A percentile compares a stretch with the other conserved stretches of the same genome.
Evolutionary conservation across 495 filamentous ascomycete genomes (phyloP).

Genomic region (Hypoxylon rickii): DNA sequence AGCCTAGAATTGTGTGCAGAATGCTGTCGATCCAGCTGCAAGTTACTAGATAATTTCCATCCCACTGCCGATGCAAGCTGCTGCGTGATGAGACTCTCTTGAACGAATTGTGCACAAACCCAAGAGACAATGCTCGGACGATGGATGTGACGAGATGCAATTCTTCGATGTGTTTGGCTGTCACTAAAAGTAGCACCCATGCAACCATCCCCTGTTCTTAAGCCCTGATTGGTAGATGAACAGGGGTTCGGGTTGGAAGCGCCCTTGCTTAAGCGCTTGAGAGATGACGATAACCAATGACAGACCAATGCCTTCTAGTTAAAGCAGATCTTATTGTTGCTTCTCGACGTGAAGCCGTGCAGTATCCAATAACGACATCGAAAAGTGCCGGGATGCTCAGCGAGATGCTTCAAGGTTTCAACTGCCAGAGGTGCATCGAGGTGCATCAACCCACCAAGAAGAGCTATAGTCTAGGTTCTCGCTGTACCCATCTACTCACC

Average conservation of each 20-base stretch:
- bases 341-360: conserved; percentile 18
- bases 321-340: conserved; percentile 27
- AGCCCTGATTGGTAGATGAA: conserved; percentile 30
- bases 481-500: not conserved
- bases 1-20: not conserved
- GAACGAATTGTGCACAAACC: conserved; percentile 7
- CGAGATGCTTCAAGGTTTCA: conserved; percentile 18
- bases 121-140: conserved; percentile 12
- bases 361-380: conserved; percentile 19
- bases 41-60: conserved; percentile 4
- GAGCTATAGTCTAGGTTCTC: conserved; percentile 1
- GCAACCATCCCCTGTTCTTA: conserved; percentile 19
- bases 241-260: conserved; percentile 27
- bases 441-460: conserved; percentile 1
- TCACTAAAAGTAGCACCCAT: conserved; percentile 14
- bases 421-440: conserved; percentile 33
- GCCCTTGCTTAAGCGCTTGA: conserved; percentile 36
- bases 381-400: conserved; percentile 31
- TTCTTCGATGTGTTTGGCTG: conserved; percentile 22
- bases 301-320: conserved; percentile 21
- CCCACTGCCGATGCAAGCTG: conserved; percentile 6
- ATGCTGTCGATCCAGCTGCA: conserved; percentile 2
- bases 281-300: conserved; percentile 30
- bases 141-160: conserved; percentile 35
- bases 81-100: conserved; percentile 22